Evolutionary conservation across 805 yeast species (phyloP).

Genomic region (Cyberlindnera mrakii): DNA sequence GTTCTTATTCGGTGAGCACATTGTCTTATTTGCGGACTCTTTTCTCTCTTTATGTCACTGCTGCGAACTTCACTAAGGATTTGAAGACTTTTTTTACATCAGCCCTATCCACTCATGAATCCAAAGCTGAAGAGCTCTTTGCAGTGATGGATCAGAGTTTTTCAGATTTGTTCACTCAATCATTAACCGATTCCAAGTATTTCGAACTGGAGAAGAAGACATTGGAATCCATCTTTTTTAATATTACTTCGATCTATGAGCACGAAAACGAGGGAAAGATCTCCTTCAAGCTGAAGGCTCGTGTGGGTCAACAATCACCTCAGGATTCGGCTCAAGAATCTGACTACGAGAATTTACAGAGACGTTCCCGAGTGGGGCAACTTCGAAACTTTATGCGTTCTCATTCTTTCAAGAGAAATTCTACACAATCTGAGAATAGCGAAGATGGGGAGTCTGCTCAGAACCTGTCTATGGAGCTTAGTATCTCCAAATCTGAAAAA

Average conservation of each 20-base stretch:
- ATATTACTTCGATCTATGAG: slow-evolving; percentile 28
- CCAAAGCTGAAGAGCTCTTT: slow-evolving; percentile 32
- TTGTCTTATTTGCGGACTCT: slow-evolving; percentile 73
- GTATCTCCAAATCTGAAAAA: slow-evolving; percentile 47
- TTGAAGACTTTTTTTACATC: slow-evolving; percentile 52
- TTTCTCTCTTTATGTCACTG: slow-evolving; percentile 55
- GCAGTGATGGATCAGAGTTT: slow-evolving; percentile 62
- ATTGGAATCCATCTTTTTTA: slow-evolving; percentile 38
- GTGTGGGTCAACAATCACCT: slow-evolving; percentile 2
- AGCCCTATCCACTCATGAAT: slow-evolving; percentile 33
- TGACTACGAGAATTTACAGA: slow-evolving; percentile 24
- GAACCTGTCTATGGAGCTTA: slow-evolving; percentile 20
- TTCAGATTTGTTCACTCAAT: slow-evolving; percentile 69
- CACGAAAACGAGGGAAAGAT: slow-evolving; percentile 26
- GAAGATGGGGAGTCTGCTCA: slow-evolving; percentile 11
- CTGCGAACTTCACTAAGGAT: slow-evolving; percentile 56
- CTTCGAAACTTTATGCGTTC: slow-evolving; percentile 53
- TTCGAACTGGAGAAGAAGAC: slow-evolving; percentile 66
- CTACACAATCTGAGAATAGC: background rate
- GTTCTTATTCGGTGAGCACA: slow-evolving; percentile 55
- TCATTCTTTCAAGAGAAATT: slow-evolving; percentile 27
- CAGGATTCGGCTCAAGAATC: slow-evolving; percentile 12
- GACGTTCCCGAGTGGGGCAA: slow-evolving; percentile 39
- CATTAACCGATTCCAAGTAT: slow-evolving; percentile 59
- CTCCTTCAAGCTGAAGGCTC: slow-evolving; percentile 24